Conservation (phyloP, 306 rosid genomes). For the Macrotyloma uniflorum region DNA sequence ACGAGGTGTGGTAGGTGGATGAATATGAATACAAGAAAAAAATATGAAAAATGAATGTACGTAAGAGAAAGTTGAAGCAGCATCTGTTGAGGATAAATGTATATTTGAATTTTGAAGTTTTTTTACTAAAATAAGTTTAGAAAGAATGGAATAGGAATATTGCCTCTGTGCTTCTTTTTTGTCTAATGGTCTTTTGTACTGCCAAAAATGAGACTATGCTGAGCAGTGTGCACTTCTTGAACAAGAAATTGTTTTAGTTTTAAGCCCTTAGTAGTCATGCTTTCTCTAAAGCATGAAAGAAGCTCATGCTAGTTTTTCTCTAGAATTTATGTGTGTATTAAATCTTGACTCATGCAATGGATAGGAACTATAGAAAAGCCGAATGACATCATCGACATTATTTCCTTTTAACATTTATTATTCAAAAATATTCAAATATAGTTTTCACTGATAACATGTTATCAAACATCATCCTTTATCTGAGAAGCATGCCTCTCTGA, state of each 20-base stretch:
- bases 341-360: background rate
- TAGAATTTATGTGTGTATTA: background rate
- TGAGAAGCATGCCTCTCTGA: background rate
- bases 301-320: background rate
- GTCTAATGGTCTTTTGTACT: background rate
- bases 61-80: background rate
- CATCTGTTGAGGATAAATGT: background rate
- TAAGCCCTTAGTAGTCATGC: background rate
- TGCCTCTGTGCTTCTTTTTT: background rate
- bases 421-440: background rate
- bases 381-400: background rate
- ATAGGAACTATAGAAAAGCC: background rate
- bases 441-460: background rate
- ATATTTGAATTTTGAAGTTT: background rate
- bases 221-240: background rate
- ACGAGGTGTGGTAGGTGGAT: background rate
- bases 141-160: background rate
- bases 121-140: background rate
- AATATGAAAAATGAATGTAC: background rate
- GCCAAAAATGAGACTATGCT: background rate
- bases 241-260: background rate
- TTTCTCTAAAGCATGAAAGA: background rate
- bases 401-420: background rate
- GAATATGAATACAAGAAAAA: background rate
- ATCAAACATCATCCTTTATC: background rate